Base-by-base conservation (phyloP, 1,284 basidiomycete species). In the Rhodotorula mucilaginosa region DNA sequence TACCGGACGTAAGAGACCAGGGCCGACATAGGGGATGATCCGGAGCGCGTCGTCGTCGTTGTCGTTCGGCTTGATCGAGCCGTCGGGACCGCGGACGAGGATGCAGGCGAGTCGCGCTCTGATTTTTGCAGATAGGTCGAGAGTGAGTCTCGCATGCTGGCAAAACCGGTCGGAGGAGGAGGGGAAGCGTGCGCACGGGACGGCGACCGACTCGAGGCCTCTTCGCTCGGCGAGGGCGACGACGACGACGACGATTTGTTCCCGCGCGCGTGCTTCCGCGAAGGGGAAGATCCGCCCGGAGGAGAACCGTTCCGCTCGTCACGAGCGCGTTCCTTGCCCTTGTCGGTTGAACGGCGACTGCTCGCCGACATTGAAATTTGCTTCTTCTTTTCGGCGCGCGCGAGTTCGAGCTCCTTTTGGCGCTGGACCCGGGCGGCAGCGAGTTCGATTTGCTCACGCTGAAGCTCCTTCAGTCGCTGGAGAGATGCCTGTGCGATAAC, bases 71-170 rank as follows among this genome's bases (percentile, higher is more conserved):
- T 49, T 12, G 39, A 18, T 19, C 21, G 46, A 31, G 13, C 12
- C n/a, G 39, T 16, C 5, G 49, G 19, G 23, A 39, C 44, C 31
- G 64, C 2, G 18, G 39, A 18, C 16, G 68, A 26, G 34, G 52
- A 5, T 12, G 31, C 19, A 12, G 61, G n/a, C 13, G 18, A 13
- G 3, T 31, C 59, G 4, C 26, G 44, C 4, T 31, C 26, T 19
- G 58, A 44, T 2, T 59, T 59, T 16, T 52, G 34, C 39, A 76
- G 70, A 56, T 74, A 76, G 7, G 60, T 46, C 1, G 68, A 56
- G n/a, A 76, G 57, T 21, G 70, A 70, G 15, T 68, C 63, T 2
- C 74, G 72, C 34, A 76, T 34, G 6, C 70, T 68, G 5, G 66
- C 70, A 58, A 74, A 74, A 5, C 74, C 66, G 0, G 57, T 58